Conservation (phyloP, 345 rosid genomes). For the Salix caprea region DNA sequence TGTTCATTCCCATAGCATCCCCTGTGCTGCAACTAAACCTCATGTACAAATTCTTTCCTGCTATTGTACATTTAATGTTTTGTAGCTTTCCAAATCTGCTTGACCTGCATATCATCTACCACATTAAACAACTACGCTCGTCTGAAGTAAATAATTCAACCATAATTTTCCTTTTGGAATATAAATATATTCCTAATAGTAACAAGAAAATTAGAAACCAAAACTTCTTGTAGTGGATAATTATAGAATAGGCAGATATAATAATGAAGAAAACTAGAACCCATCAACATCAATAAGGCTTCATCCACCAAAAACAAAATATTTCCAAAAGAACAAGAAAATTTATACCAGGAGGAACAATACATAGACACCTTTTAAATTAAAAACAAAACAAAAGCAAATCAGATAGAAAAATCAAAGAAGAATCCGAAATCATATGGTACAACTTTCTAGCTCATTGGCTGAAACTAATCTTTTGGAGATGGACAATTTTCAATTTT, state of each 20-base stretch:
- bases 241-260: neutral
- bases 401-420: neutral
- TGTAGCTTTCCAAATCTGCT: constrained; percentile 76
- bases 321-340: neutral
- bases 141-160: neutral
- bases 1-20: constrained; percentile 99
- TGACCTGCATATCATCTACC: constrained; percentile 44
- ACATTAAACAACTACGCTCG: neutral
- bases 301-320: neutral
- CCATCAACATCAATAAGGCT: neutral
- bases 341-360: neutral
- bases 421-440: neutral
- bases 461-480: neutral
- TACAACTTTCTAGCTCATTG: neutral
- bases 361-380: neutral
- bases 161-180: neutral
- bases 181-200: neutral
- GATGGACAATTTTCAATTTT: neutral
- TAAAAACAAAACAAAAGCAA: neutral
- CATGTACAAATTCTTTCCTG: constrained; percentile 73
- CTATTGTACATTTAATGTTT: constrained; percentile 49
- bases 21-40: constrained; percentile 83
- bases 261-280: neutral
- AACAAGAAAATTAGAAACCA: neutral
- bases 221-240: neutral